phyloP scores from a whole-genome alignment of 306 rosid genomes.

The Fragaria ananassa region DNA sequence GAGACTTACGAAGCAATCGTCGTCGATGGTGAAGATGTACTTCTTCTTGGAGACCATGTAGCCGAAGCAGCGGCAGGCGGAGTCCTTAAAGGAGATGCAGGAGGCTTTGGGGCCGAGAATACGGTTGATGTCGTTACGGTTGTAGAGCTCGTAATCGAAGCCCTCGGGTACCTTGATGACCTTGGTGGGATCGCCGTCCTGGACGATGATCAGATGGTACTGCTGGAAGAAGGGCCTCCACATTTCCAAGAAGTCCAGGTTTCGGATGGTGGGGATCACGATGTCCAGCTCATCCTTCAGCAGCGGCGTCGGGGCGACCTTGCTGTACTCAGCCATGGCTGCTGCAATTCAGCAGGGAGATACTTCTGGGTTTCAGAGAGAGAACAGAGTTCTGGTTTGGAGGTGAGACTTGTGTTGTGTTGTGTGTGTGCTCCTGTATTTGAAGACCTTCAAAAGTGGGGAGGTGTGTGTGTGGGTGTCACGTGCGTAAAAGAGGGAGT shows the following conservation, averaged over 20 bases:
- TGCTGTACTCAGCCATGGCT: slow-evolving; percentile 29
- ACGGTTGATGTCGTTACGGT: slow-evolving; percentile 53
- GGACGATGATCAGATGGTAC: slow-evolving; percentile 79
- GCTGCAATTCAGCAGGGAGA: background rate
- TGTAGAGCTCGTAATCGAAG: slow-evolving; percentile 66
- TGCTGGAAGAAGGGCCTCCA: slow-evolving; percentile 73
- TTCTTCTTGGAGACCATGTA: slow-evolving; percentile 69
- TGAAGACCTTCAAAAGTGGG: background rate
- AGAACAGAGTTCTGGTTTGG: background rate
- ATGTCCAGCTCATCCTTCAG: slow-evolving; percentile 76
- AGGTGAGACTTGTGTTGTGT: background rate
- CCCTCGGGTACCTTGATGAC: slow-evolving; percentile 65
- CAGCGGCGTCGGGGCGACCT: slow-evolving; percentile 37
- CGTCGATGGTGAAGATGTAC: slow-evolving; percentile 85
- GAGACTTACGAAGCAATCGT: slow-evolving; percentile 74
- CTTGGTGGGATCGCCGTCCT: slow-evolving; percentile 76
- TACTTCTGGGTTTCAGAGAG: background rate
- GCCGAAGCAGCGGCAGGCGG: slow-evolving; percentile 83
- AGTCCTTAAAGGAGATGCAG: slow-evolving; percentile 86
- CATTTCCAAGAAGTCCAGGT: slow-evolving; percentile 68
- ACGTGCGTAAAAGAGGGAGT: background rate
- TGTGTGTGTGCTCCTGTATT: background rate
- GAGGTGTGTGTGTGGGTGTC: background rate
- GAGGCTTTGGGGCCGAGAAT: slow-evolving; percentile 59
- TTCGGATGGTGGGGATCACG: slow-evolving; percentile 79